Conservation (phyloP, 2,329 filamentous ascomycete species). For the Paraphaeosphaeria minitans region DNA sequence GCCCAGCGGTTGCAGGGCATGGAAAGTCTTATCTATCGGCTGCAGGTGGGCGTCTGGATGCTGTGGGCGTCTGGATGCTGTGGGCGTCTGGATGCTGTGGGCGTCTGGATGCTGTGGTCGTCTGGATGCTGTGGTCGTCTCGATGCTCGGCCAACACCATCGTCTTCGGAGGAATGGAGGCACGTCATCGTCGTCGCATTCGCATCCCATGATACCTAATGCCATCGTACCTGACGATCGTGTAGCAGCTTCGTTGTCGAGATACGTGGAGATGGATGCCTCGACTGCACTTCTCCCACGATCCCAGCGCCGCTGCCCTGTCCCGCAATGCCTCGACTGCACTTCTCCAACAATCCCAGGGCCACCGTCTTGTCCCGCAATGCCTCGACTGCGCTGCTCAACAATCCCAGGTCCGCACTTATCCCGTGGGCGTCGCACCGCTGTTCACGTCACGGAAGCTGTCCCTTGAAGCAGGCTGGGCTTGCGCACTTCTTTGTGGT, state of each 20-base stretch:
- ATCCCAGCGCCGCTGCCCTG: not conserved
- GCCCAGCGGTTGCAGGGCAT: not conserved
- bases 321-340: not conserved
- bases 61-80: conserved; percentile 1
- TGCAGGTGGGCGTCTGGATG: not conserved
- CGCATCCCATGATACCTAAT: not conserved
- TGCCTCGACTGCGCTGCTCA: too few species aligned
- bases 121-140: too few species aligned
- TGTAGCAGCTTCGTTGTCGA: not conserved
- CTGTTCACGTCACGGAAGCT: conserved; percentile 12
- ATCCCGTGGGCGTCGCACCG: too few species aligned
- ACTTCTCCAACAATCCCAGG: not conserved
- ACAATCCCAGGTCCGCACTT: too few species aligned
- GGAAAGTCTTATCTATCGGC: not conserved
- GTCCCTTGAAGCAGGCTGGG: not conserved
- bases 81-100: not conserved
- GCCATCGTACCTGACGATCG: conserved; percentile 10
- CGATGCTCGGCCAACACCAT: not conserved
- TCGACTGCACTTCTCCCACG: not conserved
- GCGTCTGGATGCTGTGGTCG: not conserved
- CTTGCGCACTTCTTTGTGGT: conserved; percentile 8
- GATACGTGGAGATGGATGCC: not conserved
- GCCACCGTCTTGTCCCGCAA: too few species aligned
- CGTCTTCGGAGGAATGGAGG: not conserved
- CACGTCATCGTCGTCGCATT: conserved; percentile 12